These are phyloP conservation scores for Letharia columbiana DNA, from an alignment of 495 filamentous ascomycete genomes.

Conservation along the genomic window DNA sequence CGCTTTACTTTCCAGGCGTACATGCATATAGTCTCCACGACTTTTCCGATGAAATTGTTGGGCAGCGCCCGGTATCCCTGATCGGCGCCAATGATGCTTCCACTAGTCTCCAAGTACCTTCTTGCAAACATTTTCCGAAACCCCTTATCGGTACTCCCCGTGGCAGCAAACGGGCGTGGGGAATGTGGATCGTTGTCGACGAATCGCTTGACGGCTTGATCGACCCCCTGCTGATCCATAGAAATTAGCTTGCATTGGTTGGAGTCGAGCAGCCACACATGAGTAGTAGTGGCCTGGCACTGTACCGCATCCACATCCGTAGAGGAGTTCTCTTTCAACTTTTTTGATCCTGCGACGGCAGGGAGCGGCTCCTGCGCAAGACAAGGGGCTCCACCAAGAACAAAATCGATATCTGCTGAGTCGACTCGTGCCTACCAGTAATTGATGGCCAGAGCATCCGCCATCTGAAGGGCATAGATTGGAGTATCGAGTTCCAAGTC, in stretches of 20 bases:
- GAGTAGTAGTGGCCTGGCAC: background rate
- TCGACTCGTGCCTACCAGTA: conserved; percentile 39
- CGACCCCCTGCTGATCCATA: conserved; percentile 28
- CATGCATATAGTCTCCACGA: background rate
- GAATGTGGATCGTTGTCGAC: conserved; percentile 35
- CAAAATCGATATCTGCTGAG: conserved; percentile 43
- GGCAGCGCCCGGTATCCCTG: background rate
- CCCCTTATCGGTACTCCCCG: background rate
- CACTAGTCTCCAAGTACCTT: background rate
- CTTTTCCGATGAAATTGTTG: background rate
- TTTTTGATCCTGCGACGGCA: background rate
- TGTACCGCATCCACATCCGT: background rate
- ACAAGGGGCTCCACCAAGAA: conserved; percentile 31
- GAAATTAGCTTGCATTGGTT: conserved; percentile 31
- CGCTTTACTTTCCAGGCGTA: background rate
- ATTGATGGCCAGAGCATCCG: conserved; percentile 36
- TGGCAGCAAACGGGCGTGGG: background rate
- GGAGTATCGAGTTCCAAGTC: conserved; percentile 28
- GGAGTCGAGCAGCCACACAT: conserved; percentile 41
- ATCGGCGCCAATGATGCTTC: background rate
- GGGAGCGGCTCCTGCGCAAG: conserved; percentile 4
- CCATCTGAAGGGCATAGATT: conserved; percentile 30
- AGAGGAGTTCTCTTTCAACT: conserved; percentile 13
- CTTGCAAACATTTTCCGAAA: background rate
- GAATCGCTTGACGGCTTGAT: conserved; percentile 30